Evolutionary conservation across 2,329 filamentous ascomycete species (phyloP).

Genomic region (Mycogone perniciosa): DNA sequence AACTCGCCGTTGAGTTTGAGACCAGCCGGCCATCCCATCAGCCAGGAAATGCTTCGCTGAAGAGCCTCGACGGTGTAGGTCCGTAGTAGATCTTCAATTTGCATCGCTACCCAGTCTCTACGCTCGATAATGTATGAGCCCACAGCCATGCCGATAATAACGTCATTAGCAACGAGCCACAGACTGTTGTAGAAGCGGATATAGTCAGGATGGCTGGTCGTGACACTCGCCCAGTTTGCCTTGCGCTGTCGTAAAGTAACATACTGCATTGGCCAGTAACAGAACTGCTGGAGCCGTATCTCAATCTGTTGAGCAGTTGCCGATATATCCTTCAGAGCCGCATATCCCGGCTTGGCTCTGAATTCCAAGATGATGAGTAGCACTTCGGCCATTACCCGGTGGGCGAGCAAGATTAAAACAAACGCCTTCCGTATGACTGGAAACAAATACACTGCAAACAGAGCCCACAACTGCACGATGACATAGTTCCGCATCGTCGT

Average conservation of each 20-base stretch:
- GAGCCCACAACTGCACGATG: conserved; percentile 59
- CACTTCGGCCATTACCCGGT: conserved; percentile 74
- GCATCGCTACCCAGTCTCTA: conserved; percentile 71
- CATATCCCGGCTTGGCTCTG: conserved; percentile 67
- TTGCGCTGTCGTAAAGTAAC: conserved; percentile 83
- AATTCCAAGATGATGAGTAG: conserved; percentile 78
- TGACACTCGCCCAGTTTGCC: conserved; percentile 91
- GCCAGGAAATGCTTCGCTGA: conserved; percentile 83
- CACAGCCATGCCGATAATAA: conserved; percentile 95
- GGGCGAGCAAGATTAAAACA: conserved; percentile 69
- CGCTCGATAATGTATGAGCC: conserved; percentile 98
- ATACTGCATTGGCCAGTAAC: conserved; percentile 98
- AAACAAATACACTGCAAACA: conserved; percentile 69
- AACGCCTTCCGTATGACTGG: conserved; percentile 69
- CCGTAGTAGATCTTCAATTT: conserved; percentile 68
- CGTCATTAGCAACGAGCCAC: conserved; percentile 97
- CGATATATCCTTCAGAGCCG: conserved; percentile 90
- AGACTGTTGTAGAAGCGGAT: conserved; percentile 98
- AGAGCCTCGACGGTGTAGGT: conserved; percentile 85
- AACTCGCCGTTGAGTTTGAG: conserved; percentile 93
- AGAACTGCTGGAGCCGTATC: conserved; percentile 94
- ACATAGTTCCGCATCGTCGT: conserved; percentile 76
- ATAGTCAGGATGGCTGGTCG: conserved; percentile 91
- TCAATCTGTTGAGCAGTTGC: conserved; percentile 96
- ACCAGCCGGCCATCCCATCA: conserved; percentile 93